phyloP scores from a whole-genome alignment of 495 filamentous ascomycete species.

The Aspergillus saccharolyticus region DNA sequence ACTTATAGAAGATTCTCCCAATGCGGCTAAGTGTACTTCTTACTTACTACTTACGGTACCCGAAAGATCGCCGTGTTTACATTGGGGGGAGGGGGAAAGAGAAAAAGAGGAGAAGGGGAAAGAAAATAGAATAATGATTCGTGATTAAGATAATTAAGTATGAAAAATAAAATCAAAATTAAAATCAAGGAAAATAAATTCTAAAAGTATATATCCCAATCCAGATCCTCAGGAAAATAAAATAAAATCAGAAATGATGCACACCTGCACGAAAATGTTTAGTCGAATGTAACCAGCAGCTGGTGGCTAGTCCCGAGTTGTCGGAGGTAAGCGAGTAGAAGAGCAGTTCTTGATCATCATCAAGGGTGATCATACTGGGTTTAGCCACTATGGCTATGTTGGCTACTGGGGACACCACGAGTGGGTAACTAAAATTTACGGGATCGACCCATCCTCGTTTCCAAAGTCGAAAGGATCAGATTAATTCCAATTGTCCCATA shows the following conservation, averaged over 20 bases:
- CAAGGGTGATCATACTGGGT: conserved; percentile 1
- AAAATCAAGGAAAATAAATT: background rate
- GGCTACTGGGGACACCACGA: background rate
- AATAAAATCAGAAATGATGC: background rate
- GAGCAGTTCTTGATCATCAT: background rate
- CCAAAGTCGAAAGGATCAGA: background rate
- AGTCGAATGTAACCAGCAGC: background rate
- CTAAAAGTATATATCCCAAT: background rate
- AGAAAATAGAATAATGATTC: conserved; percentile 10
- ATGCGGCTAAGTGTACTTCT: background rate
- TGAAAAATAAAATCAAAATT: conserved; percentile 3
- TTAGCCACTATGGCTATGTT: conserved; percentile 2
- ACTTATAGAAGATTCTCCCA: background rate
- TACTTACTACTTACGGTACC: background rate
- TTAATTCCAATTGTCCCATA: background rate
- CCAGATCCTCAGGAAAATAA: background rate
- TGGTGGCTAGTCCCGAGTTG: background rate
- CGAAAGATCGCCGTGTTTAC: conserved; percentile 4
- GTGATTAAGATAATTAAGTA: background rate
- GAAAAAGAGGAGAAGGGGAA: conserved; percentile 1
- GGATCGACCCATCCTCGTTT: background rate
- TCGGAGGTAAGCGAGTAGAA: background rate
- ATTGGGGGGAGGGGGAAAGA: background rate
- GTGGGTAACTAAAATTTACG: background rate
- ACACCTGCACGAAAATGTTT: background rate